Evolutionary conservation across 495 filamentous ascomycete species (phyloP), one percentile per base, ranked within the genome.

Genomic region (Poronia punctata): DNA sequence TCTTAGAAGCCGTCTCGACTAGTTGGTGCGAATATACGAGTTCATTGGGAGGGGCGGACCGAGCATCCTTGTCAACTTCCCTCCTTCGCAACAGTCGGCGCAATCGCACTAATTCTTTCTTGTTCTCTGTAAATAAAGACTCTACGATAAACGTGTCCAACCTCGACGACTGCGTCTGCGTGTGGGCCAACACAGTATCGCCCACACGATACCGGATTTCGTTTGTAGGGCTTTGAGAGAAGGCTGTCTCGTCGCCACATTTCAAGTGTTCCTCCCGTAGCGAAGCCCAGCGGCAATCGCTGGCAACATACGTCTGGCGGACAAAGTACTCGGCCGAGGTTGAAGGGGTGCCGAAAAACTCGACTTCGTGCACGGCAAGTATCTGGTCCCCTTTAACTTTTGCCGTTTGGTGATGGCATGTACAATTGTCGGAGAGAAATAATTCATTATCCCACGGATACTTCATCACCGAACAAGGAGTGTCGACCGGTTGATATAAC

Each of bases 391-490:
- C 60, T 5, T 67, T 46, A n/a, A 82, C 64, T 21, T 67, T 56
- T 5, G 37, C 38, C 27, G 30, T 61, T 19, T 21, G 14, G 10
- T 64, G 67, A 10, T 59, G 57, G 43, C 85, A 88, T 10, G 79
- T 80, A 57, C 85, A 89, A 43, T 88, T 77, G 48, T 87, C 76
- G 0, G 81, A 84, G 7, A 89, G 60, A 52, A 89, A 89, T 0
- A 88, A 58, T 53, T 89, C 85, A 42, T 86, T 81, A 0, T 57
- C 41, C 49, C 71, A 77, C 2, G 81, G 82, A 50, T 88, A 89
- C 12, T 67, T 63, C 62, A 77, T 76, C 10, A 68, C 61, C 2
- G 66, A 66, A 38, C 84, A 80, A 0, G 72, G 74, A 3, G 83
- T 88, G 22, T 88, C 81, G 3, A 67, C 61, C 1, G 83, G 71